These are phyloP conservation scores for Barnettozyma vustinii DNA, from an alignment of 805 yeast species.

Conservation along the genomic window DNA sequence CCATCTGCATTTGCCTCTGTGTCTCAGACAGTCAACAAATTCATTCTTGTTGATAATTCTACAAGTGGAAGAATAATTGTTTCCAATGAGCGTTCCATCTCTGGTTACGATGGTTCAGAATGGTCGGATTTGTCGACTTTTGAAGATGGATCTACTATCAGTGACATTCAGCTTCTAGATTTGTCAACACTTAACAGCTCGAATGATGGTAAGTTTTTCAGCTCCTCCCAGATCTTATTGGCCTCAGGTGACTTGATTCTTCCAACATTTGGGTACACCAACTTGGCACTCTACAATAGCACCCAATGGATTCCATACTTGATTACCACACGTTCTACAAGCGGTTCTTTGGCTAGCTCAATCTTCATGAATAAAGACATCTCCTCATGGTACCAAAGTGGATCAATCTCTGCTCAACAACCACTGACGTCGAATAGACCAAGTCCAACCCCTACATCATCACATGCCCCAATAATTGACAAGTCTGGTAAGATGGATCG, in stretches of 20 bases:
- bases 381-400: conserved; percentile 28
- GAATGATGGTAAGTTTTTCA: conserved; percentile 34
- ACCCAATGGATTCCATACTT: conserved; percentile 60
- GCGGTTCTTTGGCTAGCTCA: conserved; percentile 23
- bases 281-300: conserved; percentile 65
- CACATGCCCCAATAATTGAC: conserved; percentile 2
- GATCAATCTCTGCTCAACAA: conserved; percentile 17
- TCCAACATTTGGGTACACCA: conserved; percentile 46
- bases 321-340: conserved; percentile 32
- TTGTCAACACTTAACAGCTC: conserved; percentile 27
- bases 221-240: conserved; percentile 41
- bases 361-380: conserved; percentile 35
- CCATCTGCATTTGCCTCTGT: conserved; percentile 19
- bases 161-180: conserved; percentile 40
- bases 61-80: conserved; percentile 37
- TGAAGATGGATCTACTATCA: conserved; percentile 32
- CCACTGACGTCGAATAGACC: conserved; percentile 10
- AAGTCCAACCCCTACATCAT: conserved; percentile 12
- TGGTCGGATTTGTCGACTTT: conserved; percentile 43
- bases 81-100: conserved; percentile 34
- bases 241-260: conserved; percentile 54
- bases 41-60: conserved; percentile 43
- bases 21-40: conserved; percentile 28
- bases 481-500: conserved; percentile 29
- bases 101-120: conserved; percentile 38